Base-by-base conservation (phyloP, 176 grass and related monocot genomes). In the Oryza glumipatula region DNA sequence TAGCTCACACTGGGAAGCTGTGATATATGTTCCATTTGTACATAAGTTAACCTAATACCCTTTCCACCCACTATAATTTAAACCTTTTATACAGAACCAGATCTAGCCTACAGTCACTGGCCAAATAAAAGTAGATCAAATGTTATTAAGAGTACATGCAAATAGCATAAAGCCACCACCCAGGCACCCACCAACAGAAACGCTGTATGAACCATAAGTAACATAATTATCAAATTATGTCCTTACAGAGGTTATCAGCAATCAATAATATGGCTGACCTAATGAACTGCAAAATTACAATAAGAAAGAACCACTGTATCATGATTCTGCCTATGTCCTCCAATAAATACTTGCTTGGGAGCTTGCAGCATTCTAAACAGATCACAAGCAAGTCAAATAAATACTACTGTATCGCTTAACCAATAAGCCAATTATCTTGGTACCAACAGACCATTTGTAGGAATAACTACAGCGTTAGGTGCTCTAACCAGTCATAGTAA, bases 351-450 rank as follows among this genome's bases (percentile, higher is more conserved):
- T 72, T 76, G 28, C 11, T 16, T 33, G 8, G 11, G 28, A 33
- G 44, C 23, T 60, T 68, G 24, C 28, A 71, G 39, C 52, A 41
- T 32, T 33, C 82, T 63, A 77, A 72, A 82, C 44, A 66, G 44
- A 44, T 46, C 44, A 32, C 23, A 19, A 43, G 11, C 45, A 82
- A 56, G 11, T 65, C 15, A 26, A 35, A 68, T 74, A 21, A 30
- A 60, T 73, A 67, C 17, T 47, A 39, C 11, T 36, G 11, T 69
- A 45, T 26, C 38, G 13, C 64, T 36, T 64, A 67, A 61, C 2
- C 3, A 68, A 26, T 3, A 8, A 49, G n/a, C 23, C 3, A 14
- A 82, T 47, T 56, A 81, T 73, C 28, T 72, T 72, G 54, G 45
- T 49, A 67, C 24, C 5, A 1, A 33, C 54, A 56, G 6, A 38